Evolutionary conservation across 305 asterid species (phyloP).

Genomic region (Striga hermonthica): DNA sequence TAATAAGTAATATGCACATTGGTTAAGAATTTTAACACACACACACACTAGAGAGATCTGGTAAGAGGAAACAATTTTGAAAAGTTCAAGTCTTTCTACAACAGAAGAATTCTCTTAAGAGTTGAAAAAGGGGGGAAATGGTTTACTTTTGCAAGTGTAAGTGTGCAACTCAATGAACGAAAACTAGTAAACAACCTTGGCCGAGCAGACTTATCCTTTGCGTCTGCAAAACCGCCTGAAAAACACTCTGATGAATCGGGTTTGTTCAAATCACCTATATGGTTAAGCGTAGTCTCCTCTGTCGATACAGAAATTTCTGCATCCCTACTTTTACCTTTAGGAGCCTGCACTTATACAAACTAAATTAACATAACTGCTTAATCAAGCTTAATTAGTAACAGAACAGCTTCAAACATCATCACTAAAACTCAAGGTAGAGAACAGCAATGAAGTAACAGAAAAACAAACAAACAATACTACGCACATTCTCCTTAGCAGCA

Average conservation of each 20-base stretch:
- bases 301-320: slow-evolving; percentile 49
- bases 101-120: neutral
- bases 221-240: slow-evolving; percentile 37
- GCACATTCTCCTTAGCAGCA: slow-evolving; percentile 42
- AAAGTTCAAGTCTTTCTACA: too few relatives aligned
- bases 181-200: slow-evolving; percentile 46
- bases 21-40: slow-evolving; percentile 8
- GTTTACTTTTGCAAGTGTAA: neutral
- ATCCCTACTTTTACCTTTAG: slow-evolving; percentile 40
- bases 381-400: slow-evolving; percentile 10
- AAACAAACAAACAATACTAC: slow-evolving; percentile 28
- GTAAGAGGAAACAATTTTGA: too few relatives aligned
- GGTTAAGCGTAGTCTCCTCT: slow-evolving; percentile 39
- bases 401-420: slow-evolving; percentile 32
- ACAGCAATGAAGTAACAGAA: slow-evolving; percentile 24
- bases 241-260: slow-evolving; percentile 41
- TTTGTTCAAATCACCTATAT: slow-evolving; percentile 44
- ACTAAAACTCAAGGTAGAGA: slow-evolving; percentile 36
- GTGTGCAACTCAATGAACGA: neutral
- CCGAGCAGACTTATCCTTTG: slow-evolving; percentile 47
- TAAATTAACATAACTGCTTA: too few relatives aligned
- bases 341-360: slow-evolving; percentile 50
- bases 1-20: neutral
- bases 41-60: neutral
- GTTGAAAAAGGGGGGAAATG: neutral